Percentiles rank a stretch among this genome's conserved stretches.
Evolutionary conservation across 805 yeast species (phyloP).

Genomic region (Saccharomyces mikatae): DNA sequence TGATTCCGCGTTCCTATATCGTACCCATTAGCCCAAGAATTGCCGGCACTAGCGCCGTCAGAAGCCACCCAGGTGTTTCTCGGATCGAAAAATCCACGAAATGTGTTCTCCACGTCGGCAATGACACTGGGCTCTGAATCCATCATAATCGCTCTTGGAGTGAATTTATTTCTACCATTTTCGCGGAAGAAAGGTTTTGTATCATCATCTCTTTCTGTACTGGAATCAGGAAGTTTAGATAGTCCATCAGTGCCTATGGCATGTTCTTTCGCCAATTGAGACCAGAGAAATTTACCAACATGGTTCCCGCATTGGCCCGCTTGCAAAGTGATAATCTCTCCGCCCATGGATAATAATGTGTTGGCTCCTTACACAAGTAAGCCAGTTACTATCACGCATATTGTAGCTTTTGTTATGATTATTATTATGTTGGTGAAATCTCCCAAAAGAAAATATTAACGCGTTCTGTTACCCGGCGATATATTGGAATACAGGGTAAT

Average conservation of each 20-base stretch:
- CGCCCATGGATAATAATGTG: slow-evolving; percentile 31
- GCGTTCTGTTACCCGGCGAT: not conserved
- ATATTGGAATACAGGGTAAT: not conserved
- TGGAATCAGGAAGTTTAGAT: slow-evolving; percentile 9
- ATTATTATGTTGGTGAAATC: not conserved
- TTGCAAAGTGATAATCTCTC: slow-evolving; percentile 66
- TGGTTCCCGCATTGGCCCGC: slow-evolving; percentile 93
- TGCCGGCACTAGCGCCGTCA: slow-evolving; percentile 92
- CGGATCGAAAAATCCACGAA: slow-evolving; percentile 67
- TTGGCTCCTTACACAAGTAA: not conserved
- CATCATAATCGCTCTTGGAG: slow-evolving; percentile 79
- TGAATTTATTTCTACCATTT: slow-evolving; percentile 66
- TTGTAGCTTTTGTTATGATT: not conserved
- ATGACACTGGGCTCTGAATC: slow-evolving; percentile 91
- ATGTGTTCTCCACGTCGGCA: slow-evolving; percentile 45
- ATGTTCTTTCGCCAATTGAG: slow-evolving; percentile 78
- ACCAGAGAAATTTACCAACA: slow-evolving; percentile 89
- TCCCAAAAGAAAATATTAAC: not conserved
- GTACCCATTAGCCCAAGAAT: slow-evolving; percentile 92
- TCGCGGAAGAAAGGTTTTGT: slow-evolving; percentile 77
- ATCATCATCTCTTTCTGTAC: slow-evolving; percentile 48
- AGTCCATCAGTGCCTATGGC: slow-evolving; percentile 48
- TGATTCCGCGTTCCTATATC: slow-evolving; percentile 58
- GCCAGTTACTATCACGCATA: not conserved
- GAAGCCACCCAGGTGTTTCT: slow-evolving; percentile 70